These are phyloP conservation scores for Microsporum ferrugineum DNA, from an alignment of 2,329 filamentous ascomycete genomes.

Conservation along the genomic window DNA sequence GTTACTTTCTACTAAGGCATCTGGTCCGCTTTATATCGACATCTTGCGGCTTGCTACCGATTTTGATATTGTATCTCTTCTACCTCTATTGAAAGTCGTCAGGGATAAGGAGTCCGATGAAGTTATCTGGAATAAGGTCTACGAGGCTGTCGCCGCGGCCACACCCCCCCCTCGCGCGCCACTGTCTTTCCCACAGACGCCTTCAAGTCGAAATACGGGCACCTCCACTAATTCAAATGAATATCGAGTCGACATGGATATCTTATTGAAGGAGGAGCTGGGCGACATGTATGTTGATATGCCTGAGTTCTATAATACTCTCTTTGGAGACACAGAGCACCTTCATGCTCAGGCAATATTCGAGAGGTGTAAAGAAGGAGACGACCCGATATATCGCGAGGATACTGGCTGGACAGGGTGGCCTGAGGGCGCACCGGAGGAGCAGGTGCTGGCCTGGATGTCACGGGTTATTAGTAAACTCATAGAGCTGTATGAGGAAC, in stretches of 20 bases:
- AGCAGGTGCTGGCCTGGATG: slow-evolving; percentile 20
- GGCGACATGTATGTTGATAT: slow-evolving; percentile 20
- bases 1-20: not conserved
- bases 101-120: not conserved
- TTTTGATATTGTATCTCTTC: not conserved
- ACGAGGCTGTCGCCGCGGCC: slow-evolving; percentile 15
- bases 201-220: slow-evolving; percentile 19
- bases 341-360: slow-evolving; percentile 18
- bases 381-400: slow-evolving; percentile 18
- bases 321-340: slow-evolving; percentile 17
- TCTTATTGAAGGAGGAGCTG: slow-evolving; percentile 21
- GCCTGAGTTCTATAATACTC: slow-evolving; percentile 17
- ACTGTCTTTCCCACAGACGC: slow-evolving; percentile 17
- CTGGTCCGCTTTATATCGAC: not conserved
- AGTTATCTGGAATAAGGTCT: not conserved
- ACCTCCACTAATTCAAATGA: slow-evolving; percentile 23
- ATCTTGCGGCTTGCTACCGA: no score
- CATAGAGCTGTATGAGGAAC: slow-evolving; percentile 11
- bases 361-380: slow-evolving; percentile 17
- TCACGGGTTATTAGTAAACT: slow-evolving; percentile 10
- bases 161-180: slow-evolving; percentile 15
- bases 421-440: slow-evolving; percentile 19
- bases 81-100: not conserved
- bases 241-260: slow-evolving; percentile 19
- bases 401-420: slow-evolving; percentile 21